Evolutionary conservation across 306 rosid species (phyloP), one percentile per base, ranked within the genome.

Genomic region (Lagenaria siceraria): DNA sequence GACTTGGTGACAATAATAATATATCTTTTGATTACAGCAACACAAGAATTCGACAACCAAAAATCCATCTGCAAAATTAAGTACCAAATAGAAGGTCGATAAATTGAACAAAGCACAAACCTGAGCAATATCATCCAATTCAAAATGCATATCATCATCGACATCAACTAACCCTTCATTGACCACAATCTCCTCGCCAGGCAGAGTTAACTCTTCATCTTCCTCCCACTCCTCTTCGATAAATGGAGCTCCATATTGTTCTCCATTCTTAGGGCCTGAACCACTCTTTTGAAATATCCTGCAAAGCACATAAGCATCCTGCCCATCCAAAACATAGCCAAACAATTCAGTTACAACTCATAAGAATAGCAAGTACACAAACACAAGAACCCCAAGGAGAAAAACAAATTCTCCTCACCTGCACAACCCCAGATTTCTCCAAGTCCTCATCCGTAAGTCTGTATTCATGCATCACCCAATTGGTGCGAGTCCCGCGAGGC

Each of bases 391-490:
- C 40, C 8, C 33, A 52, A 49, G 18, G 11, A 24, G 11, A 5
- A 35, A 54, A 54, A 18, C 27, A 22, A 21, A 21, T 31, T 12
- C n/a, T 76, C 29, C 76, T 66, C 66, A 92, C 98, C 93, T 83
- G 89, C 0, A 63, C 49, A 25, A 81, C 72, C 54, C 91, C 96
- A 1, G 86, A 78, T 65, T 84, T 89, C 76, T 77, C 90, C 86
- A 90, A 27, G 8, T 83, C 83, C 64, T 89, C 93, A 40, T 88
- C 92, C 14, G 52, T 78, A 38, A 92, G 79, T 63, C 86, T 87
- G 54, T 92, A 96, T 86, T 96, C 99, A 21, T 96, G 99, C 99
- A 96, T 96, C 4, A 96, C 99, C 99, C 99, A 96, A 74, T 96
- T 96, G 78, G 88, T 86, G 8, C 99, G 87, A 2, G 17, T 65